Evolutionary conservation across 768 basidiomycete genomes (phyloP).

Genomic region (Mycena metata): DNA sequence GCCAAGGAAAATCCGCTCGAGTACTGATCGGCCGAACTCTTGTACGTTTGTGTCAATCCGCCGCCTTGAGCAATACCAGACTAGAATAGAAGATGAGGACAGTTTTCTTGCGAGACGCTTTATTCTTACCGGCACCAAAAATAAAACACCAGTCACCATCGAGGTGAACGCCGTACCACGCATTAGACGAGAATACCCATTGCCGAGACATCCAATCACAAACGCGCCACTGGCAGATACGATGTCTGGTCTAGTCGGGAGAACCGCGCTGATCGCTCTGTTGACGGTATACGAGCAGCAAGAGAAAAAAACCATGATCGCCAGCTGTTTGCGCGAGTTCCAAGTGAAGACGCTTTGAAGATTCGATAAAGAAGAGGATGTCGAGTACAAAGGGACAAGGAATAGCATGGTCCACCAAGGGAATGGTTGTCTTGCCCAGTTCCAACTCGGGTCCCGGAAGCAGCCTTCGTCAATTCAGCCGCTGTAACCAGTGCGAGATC

Average conservation of each 20-base stretch:
- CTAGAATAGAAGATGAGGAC: slow-evolving; percentile 51
- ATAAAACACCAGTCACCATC: slow-evolving; percentile 95
- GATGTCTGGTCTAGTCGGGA: slow-evolving; percentile 79
- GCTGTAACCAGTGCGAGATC: slow-evolving; percentile 26
- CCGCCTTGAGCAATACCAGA: slow-evolving; percentile 84
- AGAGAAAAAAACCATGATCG: slow-evolving; percentile 84
- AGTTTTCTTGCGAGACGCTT: background rate
- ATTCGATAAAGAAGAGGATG: slow-evolving; percentile 80
- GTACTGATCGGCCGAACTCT: slow-evolving; percentile 75
- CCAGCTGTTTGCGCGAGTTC: slow-evolving; percentile 61
- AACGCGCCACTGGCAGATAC: slow-evolving; percentile 85
- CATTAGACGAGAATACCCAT: slow-evolving; percentile 81
- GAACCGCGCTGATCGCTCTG: slow-evolving; percentile 67
- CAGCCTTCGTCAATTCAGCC: slow-evolving; percentile 68
- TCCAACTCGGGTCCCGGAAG: slow-evolving; percentile 78
- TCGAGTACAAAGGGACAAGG: slow-evolving; percentile 83
- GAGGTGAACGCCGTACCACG: slow-evolving; percentile 89
- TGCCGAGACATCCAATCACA: slow-evolving; percentile 83
- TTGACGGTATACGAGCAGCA: slow-evolving; percentile 83
- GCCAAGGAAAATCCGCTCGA: slow-evolving; percentile 85
- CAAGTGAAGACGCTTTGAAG: slow-evolving; percentile 68
- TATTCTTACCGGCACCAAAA: slow-evolving; percentile 83
- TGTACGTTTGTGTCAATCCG: slow-evolving; percentile 72
- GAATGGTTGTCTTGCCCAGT: slow-evolving; percentile 82
- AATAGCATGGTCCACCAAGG: slow-evolving; percentile 87